Evolutionary conservation across 176 grass and related monocot species (phyloP), one percentile per base, ranked within the genome.

Genomic region (Cenchrus fungigraminus): DNA sequence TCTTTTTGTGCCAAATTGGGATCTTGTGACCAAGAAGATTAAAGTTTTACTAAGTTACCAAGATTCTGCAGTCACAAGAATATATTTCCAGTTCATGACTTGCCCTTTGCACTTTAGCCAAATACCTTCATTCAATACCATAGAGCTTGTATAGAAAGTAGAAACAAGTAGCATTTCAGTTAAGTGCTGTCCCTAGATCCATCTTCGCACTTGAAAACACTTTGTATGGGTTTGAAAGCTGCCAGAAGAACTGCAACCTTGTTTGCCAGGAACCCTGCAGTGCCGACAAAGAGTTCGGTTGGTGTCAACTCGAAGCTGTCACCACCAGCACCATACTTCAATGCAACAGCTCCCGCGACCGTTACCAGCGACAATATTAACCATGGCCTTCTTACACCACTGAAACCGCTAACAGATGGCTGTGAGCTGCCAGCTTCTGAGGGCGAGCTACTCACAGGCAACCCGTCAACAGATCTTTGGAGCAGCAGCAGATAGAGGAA

Each of bases 161-260:
- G 57, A 80, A 68, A 63, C 4, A 56, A 40, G 0, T 17, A 45
- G 19, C 2, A 28, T 13, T 44, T 3, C n/a, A 6, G 52, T 40
- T 40, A 83, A 61, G 42, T 6, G 59, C 14, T 70, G 40, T 61
- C 79, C 4, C 54, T 60, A 37, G 68, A 75, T 68, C 28, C 44
- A 79, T 83, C 83, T 73, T 74, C 66, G 53, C 43, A 79, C 86
- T 92, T 88, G 32, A 62, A 70, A 79, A 73, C 85, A 49, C 89
- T 98, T 75, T 89, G 81, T 62, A 95, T 73, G 17, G 96, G 96
- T 87, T 87, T 98, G 87, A 98, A 94, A 13, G 96, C 86, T 66
- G 96, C 88, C 6, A 98, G 80, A 58, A 98, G 73, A 81, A 94
- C 91, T 54, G 86, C 76, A 73, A 93, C 66, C 58, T 95, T 98